Conservation (phyloP, 495 filamentous ascomycete species). For the Cercophora samala region DNA sequence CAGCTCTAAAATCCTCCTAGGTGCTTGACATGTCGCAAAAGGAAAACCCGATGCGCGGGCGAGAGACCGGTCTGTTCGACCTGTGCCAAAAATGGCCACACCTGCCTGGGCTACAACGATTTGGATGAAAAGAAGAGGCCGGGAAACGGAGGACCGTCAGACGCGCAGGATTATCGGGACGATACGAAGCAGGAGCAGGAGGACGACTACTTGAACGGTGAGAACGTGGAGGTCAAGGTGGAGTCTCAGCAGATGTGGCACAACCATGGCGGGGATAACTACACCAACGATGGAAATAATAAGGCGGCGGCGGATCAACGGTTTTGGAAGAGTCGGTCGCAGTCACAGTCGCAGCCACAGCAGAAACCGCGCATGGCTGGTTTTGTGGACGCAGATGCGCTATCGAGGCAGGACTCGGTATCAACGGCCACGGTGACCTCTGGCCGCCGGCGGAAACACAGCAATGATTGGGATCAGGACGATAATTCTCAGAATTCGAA, state of each 20-base stretch:
- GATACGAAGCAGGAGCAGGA: constrained; percentile 28
- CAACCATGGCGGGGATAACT: constrained; percentile 31
- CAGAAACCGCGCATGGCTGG: constrained; percentile 17
- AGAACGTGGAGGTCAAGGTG: constrained; percentile 16
- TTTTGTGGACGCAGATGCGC: constrained; percentile 23
- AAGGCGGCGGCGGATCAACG: constrained; percentile 32
- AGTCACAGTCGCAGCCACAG: constrained; percentile 10
- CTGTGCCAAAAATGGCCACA: constrained; percentile 69
- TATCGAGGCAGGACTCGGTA: constrained; percentile 25
- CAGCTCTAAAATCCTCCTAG: constrained; percentile 41
- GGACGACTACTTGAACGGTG: constrained; percentile 27
- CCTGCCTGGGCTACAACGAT: constrained; percentile 66
- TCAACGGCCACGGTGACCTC: constrained; percentile 24
- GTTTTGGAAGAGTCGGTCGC: constrained; percentile 29
- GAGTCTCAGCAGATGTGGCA: constrained; percentile 20
- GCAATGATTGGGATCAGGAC: constrained; percentile 34
- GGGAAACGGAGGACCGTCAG: constrained; percentile 23
- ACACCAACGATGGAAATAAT: constrained; percentile 30
- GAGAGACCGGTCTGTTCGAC: constrained; percentile 73
- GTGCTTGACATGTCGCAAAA: constrained; percentile 74
- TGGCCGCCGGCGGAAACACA: constrained; percentile 18
- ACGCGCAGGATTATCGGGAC: constrained; percentile 26
- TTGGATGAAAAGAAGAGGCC: constrained; percentile 43
- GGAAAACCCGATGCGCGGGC: constrained; percentile 80
- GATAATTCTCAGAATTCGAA: constrained; percentile 41